Percentiles rank a stretch among this genome's conserved stretches.
phyloP scores from a whole-genome alignment of 2,329 filamentous ascomycete genomes.

The Periconia macrospinosa region DNA sequence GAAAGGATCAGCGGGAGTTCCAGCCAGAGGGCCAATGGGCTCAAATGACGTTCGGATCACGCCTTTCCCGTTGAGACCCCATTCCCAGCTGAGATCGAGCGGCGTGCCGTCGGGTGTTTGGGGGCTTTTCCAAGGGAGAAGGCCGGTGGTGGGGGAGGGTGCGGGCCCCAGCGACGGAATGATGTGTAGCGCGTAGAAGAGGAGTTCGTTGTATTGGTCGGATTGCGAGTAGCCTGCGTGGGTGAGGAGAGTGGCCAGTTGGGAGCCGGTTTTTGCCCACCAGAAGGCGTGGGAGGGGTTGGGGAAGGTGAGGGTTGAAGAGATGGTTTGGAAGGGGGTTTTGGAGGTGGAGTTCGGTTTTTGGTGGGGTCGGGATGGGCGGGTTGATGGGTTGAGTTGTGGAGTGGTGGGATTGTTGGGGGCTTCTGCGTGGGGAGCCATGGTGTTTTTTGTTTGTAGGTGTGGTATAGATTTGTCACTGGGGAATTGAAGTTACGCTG shows the following conservation, averaged over 20 bases:
- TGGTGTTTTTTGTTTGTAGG: not conserved
- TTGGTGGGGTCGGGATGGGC: too few relatives aligned
- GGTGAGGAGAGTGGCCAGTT: constrained; percentile 7
- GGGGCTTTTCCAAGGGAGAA: constrained; percentile 10
- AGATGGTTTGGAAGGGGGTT: constrained; percentile 3
- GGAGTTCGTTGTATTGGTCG: constrained; percentile 12
- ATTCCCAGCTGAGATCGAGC: constrained; percentile 15
- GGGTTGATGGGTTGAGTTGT: too few relatives aligned
- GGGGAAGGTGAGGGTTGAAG: constrained; percentile 1
- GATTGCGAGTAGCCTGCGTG: constrained; percentile 7
- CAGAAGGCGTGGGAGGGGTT: constrained; percentile 10
- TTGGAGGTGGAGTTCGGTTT: not conserved
- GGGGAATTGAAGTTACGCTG: too few relatives aligned
- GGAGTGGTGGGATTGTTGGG: too few relatives aligned
- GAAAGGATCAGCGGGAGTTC: constrained; percentile 9
- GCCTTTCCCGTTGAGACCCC: constrained; percentile 15
- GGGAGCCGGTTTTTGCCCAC: constrained; percentile 10
- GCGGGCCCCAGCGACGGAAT: constrained; percentile 9
- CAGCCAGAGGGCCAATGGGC: constrained; percentile 12
- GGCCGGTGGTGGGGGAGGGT: constrained; percentile 2
- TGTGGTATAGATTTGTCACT: too few relatives aligned
- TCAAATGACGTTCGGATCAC: constrained; percentile 13
- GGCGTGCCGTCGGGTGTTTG: constrained; percentile 17
- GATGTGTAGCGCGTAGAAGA: constrained; percentile 13
- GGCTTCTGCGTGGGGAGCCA: not conserved